These are phyloP conservation scores for Dioscorea alata DNA, from an alignment of 106 monocot genomes.

Conservation along the genomic window DNA sequence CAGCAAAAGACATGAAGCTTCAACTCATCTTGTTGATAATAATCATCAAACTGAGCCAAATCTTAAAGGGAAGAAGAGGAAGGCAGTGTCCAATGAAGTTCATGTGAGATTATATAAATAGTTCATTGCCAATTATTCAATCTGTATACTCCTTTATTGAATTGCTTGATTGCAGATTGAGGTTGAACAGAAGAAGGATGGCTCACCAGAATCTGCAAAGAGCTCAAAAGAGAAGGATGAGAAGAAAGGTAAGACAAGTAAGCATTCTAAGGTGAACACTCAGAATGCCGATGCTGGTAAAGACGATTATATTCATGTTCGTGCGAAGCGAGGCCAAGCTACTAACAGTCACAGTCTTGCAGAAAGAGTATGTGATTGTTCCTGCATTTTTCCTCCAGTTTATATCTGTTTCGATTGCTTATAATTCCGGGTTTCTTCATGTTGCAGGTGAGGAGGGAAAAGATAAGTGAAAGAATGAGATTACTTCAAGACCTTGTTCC, in stretches of 20 bases:
- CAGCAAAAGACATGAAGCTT: constrained; percentile 10
- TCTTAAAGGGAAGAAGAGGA: constrained; percentile 49
- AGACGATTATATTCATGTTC: constrained; percentile 67
- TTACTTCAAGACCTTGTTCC: constrained; percentile 90
- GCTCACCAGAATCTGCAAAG: constrained; percentile 16
- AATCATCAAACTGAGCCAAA: constrained; percentile 15
- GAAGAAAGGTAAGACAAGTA: constrained; percentile 24
- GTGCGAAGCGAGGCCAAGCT: constrained; percentile 84
- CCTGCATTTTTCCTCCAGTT: background rate
- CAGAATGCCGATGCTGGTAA: constrained; percentile 13
- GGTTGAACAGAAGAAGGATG: constrained; percentile 23
- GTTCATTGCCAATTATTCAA: background rate
- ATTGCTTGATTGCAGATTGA: constrained; percentile 3
- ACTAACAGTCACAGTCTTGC: constrained; percentile 94
- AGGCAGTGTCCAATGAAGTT: constrained; percentile 10
- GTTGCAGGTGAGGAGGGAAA: constrained; percentile 77
- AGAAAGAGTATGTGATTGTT: constrained; percentile 47
- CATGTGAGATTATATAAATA: constrained; percentile 4
- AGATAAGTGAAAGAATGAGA: constrained; percentile 93
- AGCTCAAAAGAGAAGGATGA: constrained; percentile 18
- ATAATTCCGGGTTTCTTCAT: too few relatives aligned
- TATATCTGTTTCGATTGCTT: too few relatives aligned
- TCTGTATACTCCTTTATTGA: too few relatives aligned
- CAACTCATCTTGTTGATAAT: constrained; percentile 2
- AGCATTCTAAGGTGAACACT: constrained; percentile 19